Conservation (phyloP, 139 green algal genomes). For the Ettlia oleoabundans region DNA sequence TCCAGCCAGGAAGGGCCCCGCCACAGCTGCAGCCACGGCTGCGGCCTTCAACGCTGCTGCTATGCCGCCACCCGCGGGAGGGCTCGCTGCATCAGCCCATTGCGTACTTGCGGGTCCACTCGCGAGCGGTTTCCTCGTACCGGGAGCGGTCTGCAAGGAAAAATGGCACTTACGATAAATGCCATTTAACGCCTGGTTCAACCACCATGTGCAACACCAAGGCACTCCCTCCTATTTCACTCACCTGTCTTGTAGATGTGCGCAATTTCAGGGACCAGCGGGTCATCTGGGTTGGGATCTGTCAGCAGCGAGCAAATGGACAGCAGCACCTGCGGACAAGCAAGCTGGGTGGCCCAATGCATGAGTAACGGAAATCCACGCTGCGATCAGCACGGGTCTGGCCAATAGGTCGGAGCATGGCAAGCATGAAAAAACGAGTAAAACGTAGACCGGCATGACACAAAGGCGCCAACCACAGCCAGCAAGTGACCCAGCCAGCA, state of each 20-base stretch:
- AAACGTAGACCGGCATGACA: too few species aligned
- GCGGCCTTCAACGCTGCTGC: background rate
- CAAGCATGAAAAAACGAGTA: too few species aligned
- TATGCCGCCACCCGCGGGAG: background rate
- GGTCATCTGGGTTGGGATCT: slow-evolving; percentile 98
- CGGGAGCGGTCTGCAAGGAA: slow-evolving; percentile 40
- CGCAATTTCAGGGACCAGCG: slow-evolving; percentile 98
- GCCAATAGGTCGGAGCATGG: too few species aligned
- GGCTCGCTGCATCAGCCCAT: slow-evolving; percentile 62
- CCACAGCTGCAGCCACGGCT: background rate
- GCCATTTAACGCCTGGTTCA: background rate
- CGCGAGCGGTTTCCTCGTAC: slow-evolving; percentile 94
- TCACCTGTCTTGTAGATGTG: slow-evolving; percentile 98
- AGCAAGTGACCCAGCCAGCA: background rate
- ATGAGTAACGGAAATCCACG: too few species aligned
- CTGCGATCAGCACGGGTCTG: too few species aligned
- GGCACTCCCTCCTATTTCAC: background rate
- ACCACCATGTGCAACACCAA: background rate
- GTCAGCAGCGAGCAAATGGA: slow-evolving; percentile 98
- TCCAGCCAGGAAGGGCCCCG: too few species aligned
- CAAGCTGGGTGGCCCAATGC: too few species aligned
- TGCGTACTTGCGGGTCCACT: slow-evolving; percentile 97
- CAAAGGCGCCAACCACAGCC: background rate
- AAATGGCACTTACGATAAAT: too few species aligned
- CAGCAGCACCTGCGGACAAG: slow-evolving; percentile 85